phyloP scores from a whole-genome alignment of 73 alveolate species.

The Tetrahymena elliotti region DNA sequence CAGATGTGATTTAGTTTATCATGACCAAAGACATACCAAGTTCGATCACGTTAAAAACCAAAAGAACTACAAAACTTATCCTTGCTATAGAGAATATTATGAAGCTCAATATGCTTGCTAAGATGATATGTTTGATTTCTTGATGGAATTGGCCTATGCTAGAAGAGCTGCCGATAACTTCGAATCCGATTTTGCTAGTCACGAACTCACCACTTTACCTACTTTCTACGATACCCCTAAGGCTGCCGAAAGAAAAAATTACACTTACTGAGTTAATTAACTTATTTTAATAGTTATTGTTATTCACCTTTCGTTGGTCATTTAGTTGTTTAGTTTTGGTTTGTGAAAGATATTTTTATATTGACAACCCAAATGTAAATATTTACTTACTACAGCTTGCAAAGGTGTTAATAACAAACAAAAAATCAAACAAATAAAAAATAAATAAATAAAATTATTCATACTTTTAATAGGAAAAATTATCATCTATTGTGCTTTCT shows the following conservation, averaged over 20 bases:
- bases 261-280: neutral
- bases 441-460: neutral
- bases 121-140: slow-evolving; percentile 46
- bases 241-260: slow-evolving; percentile 35
- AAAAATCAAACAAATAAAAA: no score
- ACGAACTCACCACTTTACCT: slow-evolving; percentile 42
- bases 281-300: neutral
- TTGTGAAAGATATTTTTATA: neutral
- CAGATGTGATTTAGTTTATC: slow-evolving; percentile 41
- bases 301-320: neutral
- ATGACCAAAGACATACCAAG: slow-evolving; percentile 16
- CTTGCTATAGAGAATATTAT: slow-evolving; percentile 31
- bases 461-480: neutral
- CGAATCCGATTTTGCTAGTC: slow-evolving; percentile 23
- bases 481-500: neutral
- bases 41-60: slow-evolving; percentile 5
- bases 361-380: neutral
- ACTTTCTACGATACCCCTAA: slow-evolving; percentile 40
- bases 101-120: slow-evolving; percentile 46
- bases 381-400: neutral
- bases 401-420: neutral
- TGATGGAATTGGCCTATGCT: slow-evolving; percentile 47
- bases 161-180: slow-evolving; percentile 35
- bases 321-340: neutral
- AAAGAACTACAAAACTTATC: slow-evolving; percentile 35